Percentiles rank a stretch among this genome's conserved stretches.
phyloP scores from a whole-genome alignment of 2,329 filamentous ascomycete genomes.

The Colletotrichum sp. region DNA sequence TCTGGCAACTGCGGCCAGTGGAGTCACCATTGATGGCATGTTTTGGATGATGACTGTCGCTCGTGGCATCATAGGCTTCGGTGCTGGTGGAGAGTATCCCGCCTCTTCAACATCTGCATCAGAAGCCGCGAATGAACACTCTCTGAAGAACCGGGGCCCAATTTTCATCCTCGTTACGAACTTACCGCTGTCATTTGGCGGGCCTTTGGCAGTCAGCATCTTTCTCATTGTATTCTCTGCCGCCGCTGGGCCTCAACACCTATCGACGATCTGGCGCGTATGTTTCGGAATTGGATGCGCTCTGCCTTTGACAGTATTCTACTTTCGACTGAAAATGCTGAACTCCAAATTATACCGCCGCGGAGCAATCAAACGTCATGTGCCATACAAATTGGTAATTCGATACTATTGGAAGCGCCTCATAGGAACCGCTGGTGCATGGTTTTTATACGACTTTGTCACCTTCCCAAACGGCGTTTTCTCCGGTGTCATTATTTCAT shows the following conservation, averaged over 20 bases:
- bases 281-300: slow-evolving; percentile 54
- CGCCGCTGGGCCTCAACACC: slow-evolving; percentile 32
- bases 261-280: slow-evolving; percentile 50
- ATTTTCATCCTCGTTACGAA: slow-evolving; percentile 54
- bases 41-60: slow-evolving; percentile 58
- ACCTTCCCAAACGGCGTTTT: slow-evolving; percentile 55
- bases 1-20: slow-evolving; percentile 49
- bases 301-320: slow-evolving; percentile 58
- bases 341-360: slow-evolving; percentile 57
- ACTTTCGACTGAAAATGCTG: slow-evolving; percentile 59
- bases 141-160: slow-evolving; percentile 39
- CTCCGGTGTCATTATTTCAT: slow-evolving; percentile 47
- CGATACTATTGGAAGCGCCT: slow-evolving; percentile 61
- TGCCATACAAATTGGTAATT: slow-evolving; percentile 55
- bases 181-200: slow-evolving; percentile 33
- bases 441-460: slow-evolving; percentile 58
- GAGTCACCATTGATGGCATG: slow-evolving; percentile 51
- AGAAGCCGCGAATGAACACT: slow-evolving; percentile 53
- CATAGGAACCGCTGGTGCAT: slow-evolving; percentile 58
- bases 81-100: slow-evolving; percentile 51
- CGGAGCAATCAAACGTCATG: slow-evolving; percentile 55
- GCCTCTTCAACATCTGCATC: slow-evolving; percentile 50
- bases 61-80: slow-evolving; percentile 54
- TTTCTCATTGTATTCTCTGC: slow-evolving; percentile 51
- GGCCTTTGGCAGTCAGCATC: slow-evolving; percentile 44